A percentile compares a stretch with the other conserved stretches of the same genome.
Conservation (phyloP, 106 monocot genomes). For the Phalaenopsis aphrodite region DNA sequence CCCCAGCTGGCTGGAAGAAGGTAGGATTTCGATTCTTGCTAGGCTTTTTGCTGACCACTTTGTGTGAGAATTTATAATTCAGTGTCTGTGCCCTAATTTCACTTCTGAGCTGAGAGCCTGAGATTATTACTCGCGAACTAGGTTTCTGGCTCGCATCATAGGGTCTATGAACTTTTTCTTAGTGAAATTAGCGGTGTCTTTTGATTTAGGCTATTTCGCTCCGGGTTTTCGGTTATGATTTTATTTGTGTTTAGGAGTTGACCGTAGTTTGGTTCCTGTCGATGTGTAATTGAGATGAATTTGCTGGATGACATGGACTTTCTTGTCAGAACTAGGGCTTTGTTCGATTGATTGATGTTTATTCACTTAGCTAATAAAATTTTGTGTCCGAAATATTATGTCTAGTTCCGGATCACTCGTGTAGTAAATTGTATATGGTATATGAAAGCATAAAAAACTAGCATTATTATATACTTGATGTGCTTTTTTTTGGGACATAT, state of each 20-base stretch:
- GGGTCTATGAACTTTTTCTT: background rate
- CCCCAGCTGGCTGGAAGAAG: conserved; percentile 5
- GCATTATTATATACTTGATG: no score
- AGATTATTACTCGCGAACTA: background rate
- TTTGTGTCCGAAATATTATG: background rate
- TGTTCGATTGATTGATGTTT: no score
- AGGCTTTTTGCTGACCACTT: background rate
- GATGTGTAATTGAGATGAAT: background rate
- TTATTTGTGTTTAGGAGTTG: background rate
- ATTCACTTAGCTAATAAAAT: background rate
- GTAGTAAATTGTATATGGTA: no score
- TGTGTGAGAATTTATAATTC: background rate
- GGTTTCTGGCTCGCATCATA: background rate
- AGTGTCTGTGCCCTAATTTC: background rate
- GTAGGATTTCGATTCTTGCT: background rate
- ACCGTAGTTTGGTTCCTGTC: background rate
- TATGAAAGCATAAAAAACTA: no score
- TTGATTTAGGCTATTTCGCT: background rate
- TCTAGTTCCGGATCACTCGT: no score
- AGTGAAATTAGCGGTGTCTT: background rate
- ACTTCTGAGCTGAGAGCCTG: background rate
- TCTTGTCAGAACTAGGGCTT: background rate
- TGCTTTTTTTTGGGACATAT: no score
- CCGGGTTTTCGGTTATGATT: background rate
- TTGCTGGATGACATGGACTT: background rate